Evolutionary conservation across 1,284 basidiomycete genomes (phyloP).

Genomic region (Neolentinus lepideus): DNA sequence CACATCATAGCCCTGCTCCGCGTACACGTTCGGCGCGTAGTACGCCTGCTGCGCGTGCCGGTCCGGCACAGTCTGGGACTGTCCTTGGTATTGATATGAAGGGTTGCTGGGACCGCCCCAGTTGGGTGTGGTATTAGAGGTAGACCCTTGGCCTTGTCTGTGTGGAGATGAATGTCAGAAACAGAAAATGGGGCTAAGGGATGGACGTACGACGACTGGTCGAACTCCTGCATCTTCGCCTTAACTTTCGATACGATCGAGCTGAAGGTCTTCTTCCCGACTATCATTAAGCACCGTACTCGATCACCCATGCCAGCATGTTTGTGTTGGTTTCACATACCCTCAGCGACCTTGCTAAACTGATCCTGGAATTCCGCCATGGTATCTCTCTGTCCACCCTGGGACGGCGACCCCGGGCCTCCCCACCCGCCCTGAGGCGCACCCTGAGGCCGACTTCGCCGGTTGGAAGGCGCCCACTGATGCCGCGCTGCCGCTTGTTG

Average conservation of each 20-base stretch:
- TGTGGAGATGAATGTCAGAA: not conserved
- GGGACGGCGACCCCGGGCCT: no score
- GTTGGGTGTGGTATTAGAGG: not conserved
- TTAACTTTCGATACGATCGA: conserved; percentile 66
- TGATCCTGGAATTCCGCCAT: conserved; percentile 66
- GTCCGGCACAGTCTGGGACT: conserved; percentile 8
- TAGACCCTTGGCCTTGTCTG: not conserved
- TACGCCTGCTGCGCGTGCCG: conserved; percentile 8
- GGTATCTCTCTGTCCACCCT: conserved; percentile 31
- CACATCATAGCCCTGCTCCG: conserved; percentile 15
- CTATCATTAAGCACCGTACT: conserved; percentile 25
- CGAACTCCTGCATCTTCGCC: conserved; percentile 74
- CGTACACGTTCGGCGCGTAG: conserved; percentile 9
- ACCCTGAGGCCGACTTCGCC: not conserved
- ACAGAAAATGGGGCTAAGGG: not conserved
- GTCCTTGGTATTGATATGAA: not conserved
- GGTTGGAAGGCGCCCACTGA: not conserved
- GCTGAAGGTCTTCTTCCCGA: conserved; percentile 70
- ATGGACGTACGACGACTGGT: conserved; percentile 31
- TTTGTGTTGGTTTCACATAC: no score
- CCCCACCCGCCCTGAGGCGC: conserved; percentile 4
- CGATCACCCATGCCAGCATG: not conserved
- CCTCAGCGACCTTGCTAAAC: conserved; percentile 66
- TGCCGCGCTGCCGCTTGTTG: conserved; percentile 16
- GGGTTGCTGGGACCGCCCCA: conserved; percentile 4